Evolutionary conservation across 768 basidiomycete species (phyloP).

Genomic region (Leccinum longicurvipes): DNA sequence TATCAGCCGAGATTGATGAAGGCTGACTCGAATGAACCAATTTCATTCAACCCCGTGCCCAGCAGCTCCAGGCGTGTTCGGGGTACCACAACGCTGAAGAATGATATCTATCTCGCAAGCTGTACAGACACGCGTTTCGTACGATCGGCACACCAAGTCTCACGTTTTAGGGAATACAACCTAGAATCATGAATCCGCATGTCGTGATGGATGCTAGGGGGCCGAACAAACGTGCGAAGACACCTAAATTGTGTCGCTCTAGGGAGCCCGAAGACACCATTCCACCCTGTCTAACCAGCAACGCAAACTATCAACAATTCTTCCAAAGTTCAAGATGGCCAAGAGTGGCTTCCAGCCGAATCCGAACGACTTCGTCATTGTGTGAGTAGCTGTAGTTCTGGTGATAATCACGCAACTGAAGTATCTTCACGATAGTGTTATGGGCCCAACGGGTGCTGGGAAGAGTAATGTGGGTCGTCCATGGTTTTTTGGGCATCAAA

Average conservation of each 20-base stretch:
- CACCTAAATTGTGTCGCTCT: not conserved
- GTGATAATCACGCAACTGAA: not conserved
- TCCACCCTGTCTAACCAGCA: not conserved
- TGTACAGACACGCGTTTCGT: too few relatives aligned
- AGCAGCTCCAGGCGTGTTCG: not conserved
- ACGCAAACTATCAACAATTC: not conserved
- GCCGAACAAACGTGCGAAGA: not conserved
- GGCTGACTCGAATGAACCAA: not conserved
- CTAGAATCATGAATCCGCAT: not conserved
- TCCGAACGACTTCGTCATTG: constrained; percentile 9
- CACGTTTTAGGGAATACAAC: not conserved
- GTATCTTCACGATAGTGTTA: constrained; percentile 3
- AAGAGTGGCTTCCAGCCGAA: constrained; percentile 2
- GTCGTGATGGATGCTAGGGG: not conserved
- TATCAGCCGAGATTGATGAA: not conserved
- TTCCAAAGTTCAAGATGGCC: not conserved
- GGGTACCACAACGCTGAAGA: not conserved
- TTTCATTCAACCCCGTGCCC: not conserved
- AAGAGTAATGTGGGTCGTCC: constrained; percentile 20
- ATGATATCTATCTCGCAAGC: not conserved
- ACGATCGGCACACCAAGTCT: not conserved
- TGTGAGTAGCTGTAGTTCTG: constrained; percentile 3
- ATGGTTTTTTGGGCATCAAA: not conserved
- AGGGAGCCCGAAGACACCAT: not conserved
- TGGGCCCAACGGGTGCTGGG: constrained; percentile 26